These are phyloP conservation scores for Yarrowia deformans DNA, from an alignment of 805 yeast genomes.

Conservation along the genomic window DNA sequence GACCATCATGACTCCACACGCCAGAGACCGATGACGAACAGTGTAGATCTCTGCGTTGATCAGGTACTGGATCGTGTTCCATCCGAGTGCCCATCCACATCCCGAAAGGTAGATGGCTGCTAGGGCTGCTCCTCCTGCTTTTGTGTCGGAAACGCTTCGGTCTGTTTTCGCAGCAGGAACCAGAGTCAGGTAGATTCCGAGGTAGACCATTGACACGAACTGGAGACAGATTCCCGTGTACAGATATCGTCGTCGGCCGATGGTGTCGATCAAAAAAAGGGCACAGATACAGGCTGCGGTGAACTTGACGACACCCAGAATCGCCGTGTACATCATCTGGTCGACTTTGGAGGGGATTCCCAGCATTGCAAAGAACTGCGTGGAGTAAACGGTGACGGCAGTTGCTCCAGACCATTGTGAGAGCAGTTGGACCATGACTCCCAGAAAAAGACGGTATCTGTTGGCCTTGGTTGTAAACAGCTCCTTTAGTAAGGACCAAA, in stretches of 20 bases:
- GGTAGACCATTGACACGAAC: background rate
- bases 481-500: background rate
- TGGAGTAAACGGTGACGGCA: background rate
- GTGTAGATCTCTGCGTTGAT: constrained; percentile 8
- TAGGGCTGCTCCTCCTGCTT: constrained; percentile 2
- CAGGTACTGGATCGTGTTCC: constrained; percentile 5
- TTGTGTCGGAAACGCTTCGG: background rate
- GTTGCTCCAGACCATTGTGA: background rate
- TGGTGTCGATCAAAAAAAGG: background rate
- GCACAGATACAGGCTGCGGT: background rate
- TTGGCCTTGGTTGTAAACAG: background rate
- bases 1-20: background rate
- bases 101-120: background rate
- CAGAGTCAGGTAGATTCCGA: background rate
- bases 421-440: constrained; percentile 3
- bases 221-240: background rate
- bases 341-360: background rate
- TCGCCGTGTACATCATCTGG: constrained; percentile 7
- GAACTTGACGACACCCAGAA: background rate
- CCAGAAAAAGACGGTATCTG: background rate
- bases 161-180: background rate
- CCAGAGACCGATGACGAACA: background rate
- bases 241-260: background rate
- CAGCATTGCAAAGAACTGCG: constrained; percentile 2
- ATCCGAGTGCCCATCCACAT: constrained; percentile 4